Percentiles rank a stretch among this genome's conserved stretches.
phyloP scores from a whole-genome alignment of 2,329 filamentous ascomycete species.

The Cordyceps fumosorosea region DNA sequence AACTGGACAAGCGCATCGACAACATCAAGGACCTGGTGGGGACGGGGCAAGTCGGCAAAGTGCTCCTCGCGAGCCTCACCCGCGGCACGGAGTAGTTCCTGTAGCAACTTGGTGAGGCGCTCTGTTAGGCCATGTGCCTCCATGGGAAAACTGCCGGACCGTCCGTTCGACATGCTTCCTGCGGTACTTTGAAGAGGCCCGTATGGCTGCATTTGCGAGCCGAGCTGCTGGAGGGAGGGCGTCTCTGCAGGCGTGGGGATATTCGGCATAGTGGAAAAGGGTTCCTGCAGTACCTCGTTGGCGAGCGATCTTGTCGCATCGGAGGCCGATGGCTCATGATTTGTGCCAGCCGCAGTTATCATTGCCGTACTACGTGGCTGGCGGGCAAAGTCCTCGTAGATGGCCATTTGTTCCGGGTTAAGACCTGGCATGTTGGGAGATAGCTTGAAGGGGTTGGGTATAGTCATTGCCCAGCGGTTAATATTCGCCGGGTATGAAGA shows the following conservation, averaged over 20 bases:
- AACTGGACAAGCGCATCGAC: slow-evolving; percentile 55
- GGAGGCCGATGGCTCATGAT: slow-evolving; percentile 50
- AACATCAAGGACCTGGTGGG: slow-evolving; percentile 54
- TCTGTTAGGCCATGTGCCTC: slow-evolving; percentile 48
- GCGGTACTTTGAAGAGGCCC: slow-evolving; percentile 41
- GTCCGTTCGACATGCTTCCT: slow-evolving; percentile 41
- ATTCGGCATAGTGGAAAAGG: slow-evolving; percentile 50
- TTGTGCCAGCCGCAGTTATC: slow-evolving; percentile 37
- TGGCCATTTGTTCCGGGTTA: slow-evolving; percentile 86
- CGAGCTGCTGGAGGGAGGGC: slow-evolving; percentile 47
- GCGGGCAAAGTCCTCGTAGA: slow-evolving; percentile 93
- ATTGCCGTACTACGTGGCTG: slow-evolving; percentile 62
- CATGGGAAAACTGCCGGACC: slow-evolving; percentile 40
- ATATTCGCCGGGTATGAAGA: slow-evolving; percentile 76
- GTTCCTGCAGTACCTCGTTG: slow-evolving; percentile 58
- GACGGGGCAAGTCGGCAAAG: slow-evolving; percentile 51
- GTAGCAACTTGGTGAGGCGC: slow-evolving; percentile 50
- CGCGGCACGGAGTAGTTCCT: slow-evolving; percentile 50
- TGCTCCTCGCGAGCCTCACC: slow-evolving; percentile 51
- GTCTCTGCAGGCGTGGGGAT: slow-evolving; percentile 55
- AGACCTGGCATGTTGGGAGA: slow-evolving; percentile 63
- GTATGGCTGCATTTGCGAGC: slow-evolving; percentile 49
- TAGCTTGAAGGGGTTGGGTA: slow-evolving; percentile 88
- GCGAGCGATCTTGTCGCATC: slow-evolving; percentile 56
- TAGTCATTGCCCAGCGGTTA: slow-evolving; percentile 87